Evolutionary conservation across 2,329 filamentous ascomycete species (phyloP).

Genomic region (Colletotrichum tamarilloi): DNA sequence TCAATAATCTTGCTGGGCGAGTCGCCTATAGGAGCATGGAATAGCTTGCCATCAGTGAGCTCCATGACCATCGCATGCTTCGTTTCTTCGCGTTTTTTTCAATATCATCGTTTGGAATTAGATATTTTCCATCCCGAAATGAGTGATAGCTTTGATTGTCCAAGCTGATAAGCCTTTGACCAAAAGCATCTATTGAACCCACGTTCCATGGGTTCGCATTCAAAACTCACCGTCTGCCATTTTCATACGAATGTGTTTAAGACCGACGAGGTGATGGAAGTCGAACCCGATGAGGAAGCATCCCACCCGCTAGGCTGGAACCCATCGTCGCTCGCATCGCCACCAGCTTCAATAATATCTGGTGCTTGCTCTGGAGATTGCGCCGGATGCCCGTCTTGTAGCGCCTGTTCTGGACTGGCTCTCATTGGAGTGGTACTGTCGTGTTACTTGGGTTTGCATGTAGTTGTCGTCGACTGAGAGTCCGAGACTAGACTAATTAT

Average conservation of each 20-base stretch:
- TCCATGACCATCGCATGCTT: conserved; percentile 46
- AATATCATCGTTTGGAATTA: conserved; percentile 41
- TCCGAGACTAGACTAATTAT: too few relatives aligned
- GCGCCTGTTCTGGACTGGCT: background rate
- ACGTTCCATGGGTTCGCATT: background rate
- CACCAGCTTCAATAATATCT: background rate
- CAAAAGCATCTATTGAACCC: background rate
- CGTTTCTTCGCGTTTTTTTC: conserved; percentile 42
- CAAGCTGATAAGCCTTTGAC: background rate
- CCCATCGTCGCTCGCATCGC: background rate
- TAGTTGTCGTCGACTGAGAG: background rate
- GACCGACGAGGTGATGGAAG: background rate
- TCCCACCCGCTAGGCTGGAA: background rate
- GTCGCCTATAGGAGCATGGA: conserved; percentile 45
- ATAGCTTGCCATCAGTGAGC: conserved; percentile 40
- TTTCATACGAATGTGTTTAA: background rate
- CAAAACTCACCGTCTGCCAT: background rate
- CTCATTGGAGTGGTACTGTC: background rate
- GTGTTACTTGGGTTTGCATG: background rate
- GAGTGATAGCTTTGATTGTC: background rate
- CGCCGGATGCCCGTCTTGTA: background rate
- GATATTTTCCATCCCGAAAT: conserved; percentile 35
- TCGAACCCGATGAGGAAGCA: background rate
- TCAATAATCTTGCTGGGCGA: conserved; percentile 43
- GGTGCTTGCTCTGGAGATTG: background rate